Conservation (phyloP, 2,329 filamentous ascomycete genomes). For the Exophiala aquamarina region DNA sequence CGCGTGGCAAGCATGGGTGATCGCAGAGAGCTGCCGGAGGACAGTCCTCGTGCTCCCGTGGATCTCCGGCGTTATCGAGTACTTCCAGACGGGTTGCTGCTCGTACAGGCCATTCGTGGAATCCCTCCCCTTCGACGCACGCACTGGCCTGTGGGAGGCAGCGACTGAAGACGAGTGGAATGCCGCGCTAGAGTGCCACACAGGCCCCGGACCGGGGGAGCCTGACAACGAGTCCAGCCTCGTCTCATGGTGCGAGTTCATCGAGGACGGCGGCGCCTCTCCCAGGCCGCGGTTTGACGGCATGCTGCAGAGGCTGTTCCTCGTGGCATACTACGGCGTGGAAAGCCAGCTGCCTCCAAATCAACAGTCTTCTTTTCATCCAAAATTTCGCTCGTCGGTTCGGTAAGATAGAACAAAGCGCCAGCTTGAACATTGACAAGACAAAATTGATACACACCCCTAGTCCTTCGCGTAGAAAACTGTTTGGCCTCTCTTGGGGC, state of each 20-base stretch:
- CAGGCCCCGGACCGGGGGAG: too few relatives aligned
- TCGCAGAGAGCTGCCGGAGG: slow-evolving; percentile 23
- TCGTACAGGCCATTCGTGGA: slow-evolving; percentile 24
- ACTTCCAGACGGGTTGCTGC: slow-evolving; percentile 15
- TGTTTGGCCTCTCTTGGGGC: too few relatives aligned
- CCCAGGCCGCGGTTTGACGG: slow-evolving; percentile 21
- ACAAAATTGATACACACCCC: too few relatives aligned
- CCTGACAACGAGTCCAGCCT: slow-evolving; percentile 22
- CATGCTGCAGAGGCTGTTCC: slow-evolving; percentile 21
- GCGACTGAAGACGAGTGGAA: slow-evolving; percentile 21
- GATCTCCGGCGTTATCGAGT: slow-evolving; percentile 18
- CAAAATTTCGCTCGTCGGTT: background rate
- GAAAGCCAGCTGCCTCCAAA: background rate
- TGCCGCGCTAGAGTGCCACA: slow-evolving; percentile 9
- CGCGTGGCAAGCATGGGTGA: slow-evolving; percentile 24
- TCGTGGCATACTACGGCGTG: slow-evolving; percentile 16
- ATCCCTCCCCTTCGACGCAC: slow-evolving; percentile 23
- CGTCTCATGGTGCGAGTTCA: slow-evolving; percentile 25
- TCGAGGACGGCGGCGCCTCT: slow-evolving; percentile 12
- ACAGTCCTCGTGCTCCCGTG: slow-evolving; percentile 17
- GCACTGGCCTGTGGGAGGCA: slow-evolving; percentile 25
- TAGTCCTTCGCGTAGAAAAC: too few relatives aligned
- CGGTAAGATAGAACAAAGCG: too few relatives aligned
- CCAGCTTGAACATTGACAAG: too few relatives aligned
- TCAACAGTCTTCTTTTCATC: background rate